A percentile compares a stretch with the other conserved stretches of the same genome.
Conservation (phyloP, 148 eudicot species). For the Arbutus unedo region DNA sequence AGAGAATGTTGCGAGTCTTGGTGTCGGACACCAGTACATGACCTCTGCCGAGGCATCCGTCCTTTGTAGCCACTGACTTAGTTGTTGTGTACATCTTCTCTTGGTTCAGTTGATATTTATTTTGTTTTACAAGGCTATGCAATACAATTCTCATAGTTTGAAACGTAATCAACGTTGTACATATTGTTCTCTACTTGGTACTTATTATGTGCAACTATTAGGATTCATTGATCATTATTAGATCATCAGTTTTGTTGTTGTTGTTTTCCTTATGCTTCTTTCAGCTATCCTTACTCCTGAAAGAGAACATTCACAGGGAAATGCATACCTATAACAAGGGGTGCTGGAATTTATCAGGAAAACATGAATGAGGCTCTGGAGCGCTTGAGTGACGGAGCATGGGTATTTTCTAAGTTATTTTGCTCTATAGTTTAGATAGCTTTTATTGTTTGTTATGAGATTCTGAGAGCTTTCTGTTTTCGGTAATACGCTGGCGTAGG, state of each 20-base stretch:
- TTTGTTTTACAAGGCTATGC: not conserved
- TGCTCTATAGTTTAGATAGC: not conserved
- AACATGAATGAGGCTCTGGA: slow-evolving; percentile 98
- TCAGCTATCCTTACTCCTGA: slow-evolving; percentile 26
- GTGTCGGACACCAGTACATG: too few species aligned
- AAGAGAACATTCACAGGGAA: slow-evolving; percentile 61
- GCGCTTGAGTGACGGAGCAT: slow-evolving; percentile 71
- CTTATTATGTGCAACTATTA: not conserved
- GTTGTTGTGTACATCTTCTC: not conserved
- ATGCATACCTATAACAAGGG: slow-evolving; percentile 95
- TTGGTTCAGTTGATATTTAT: not conserved
- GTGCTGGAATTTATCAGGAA: slow-evolving; percentile 90
- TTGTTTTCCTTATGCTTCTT: not conserved
- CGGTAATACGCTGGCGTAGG: not conserved
- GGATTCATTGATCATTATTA: not conserved
- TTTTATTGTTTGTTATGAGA: not conserved
- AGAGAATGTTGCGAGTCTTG: too few species aligned
- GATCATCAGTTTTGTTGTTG: not conserved
- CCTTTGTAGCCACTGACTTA: too few species aligned
- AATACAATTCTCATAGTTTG: too few species aligned
- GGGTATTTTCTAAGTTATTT: slow-evolving; percentile 47
- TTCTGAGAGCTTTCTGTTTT: not conserved
- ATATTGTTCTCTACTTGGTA: not conserved
- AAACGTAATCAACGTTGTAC: not conserved
- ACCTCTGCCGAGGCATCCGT: too few species aligned